Evolutionary conservation across 1,284 basidiomycete species (phyloP).

Genomic region (Pseudozyma sp.): DNA sequence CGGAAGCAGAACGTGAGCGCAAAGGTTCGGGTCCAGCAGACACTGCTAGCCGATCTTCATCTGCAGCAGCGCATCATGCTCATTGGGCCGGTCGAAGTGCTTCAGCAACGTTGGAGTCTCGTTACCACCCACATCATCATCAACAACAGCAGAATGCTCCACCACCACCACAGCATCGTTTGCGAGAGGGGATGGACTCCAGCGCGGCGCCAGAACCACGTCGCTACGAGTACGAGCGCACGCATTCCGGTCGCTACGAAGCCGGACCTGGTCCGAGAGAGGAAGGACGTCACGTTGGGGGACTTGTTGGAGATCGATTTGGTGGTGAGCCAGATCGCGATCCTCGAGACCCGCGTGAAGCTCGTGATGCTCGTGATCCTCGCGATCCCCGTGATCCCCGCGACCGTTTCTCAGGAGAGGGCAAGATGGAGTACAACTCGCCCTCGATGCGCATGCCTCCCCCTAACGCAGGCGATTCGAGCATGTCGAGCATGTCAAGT

Average conservation of each 20-base stretch:
- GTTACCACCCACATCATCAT: conserved; percentile 17
- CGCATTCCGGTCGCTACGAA: conserved; percentile 22
- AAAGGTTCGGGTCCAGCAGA: conserved; percentile 28
- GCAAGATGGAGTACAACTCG: conserved; percentile 34
- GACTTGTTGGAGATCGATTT: conserved; percentile 32
- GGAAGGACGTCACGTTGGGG: conserved; percentile 31
- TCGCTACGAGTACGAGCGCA: conserved; percentile 28
- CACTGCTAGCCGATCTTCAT: conserved; percentile 24
- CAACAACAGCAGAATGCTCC: conserved; percentile 9
- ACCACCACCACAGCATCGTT: conserved; percentile 16
- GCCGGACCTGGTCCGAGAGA: conserved; percentile 16
- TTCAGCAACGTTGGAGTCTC: conserved; percentile 28
- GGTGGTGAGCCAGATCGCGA: conserved; percentile 25
- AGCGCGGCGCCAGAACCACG: conserved; percentile 8
- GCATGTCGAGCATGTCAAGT: conserved; percentile 21
- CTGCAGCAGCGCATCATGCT: conserved; percentile 30
- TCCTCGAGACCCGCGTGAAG: conserved; percentile 20
- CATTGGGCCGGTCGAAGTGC: conserved; percentile 37
- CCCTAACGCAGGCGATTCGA: conserved; percentile 15
- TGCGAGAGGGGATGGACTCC: conserved; percentile 17
- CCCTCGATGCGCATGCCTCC: conserved; percentile 43
- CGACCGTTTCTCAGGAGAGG: conserved; percentile 11
- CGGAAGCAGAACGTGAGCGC: conserved; percentile 26
- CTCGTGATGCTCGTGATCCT: no score
- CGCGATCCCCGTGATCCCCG: conserved; percentile 30